Evolutionary conservation across 257 asterid genomes (phyloP), one percentile per base, ranked within the genome.

Genomic region (Schizonepeta tenuifolia): DNA sequence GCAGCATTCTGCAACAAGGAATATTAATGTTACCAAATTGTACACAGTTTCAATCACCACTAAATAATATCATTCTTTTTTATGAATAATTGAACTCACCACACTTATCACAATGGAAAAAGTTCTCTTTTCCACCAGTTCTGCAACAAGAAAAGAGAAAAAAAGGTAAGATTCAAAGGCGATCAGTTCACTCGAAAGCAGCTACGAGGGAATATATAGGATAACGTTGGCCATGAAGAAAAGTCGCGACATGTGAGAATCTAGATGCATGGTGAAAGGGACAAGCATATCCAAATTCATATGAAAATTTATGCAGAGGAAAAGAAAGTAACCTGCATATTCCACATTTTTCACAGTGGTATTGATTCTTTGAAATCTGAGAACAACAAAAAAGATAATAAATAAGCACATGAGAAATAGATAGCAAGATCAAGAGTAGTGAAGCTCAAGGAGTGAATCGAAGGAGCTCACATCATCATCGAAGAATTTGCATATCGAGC

Each of bases 81-180:
- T 5, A 1, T 47, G 6, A 51, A 0, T 17, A 18, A 1, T 14
- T 5, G 4, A 13, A 64, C 85, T 72, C 71, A 91, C 97, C 95
- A 22, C 97, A 90, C 77, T 58, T 71, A 61, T 86, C 82, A 40
- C 97, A 90, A 50, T 90, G 97, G 76, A 90, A 86, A 71, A 86
- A 90, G 26, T 84, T 86, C 15, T 87, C 93, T 76, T 75, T 64
- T 69, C 97, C 97, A 71, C 97, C 96, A 35, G 90, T 90, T 82
- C 97, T 90, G 83, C 26, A 28, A 35, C 44, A 77, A 12, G 58
- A 76, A 71, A 55, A 67, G 36, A 6, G n/a, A 46, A 28, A 21
- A 35, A 15, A 60, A 43, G 26, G 72, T 78, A 33, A 69, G 79
- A 67, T 67, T 67, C 72, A n/a, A 68, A 51, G 62, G 26, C 28